Evolutionary conservation across 192 early-diverging fungal species (phyloP).

Genomic region (Pilaira anomala): DNA sequence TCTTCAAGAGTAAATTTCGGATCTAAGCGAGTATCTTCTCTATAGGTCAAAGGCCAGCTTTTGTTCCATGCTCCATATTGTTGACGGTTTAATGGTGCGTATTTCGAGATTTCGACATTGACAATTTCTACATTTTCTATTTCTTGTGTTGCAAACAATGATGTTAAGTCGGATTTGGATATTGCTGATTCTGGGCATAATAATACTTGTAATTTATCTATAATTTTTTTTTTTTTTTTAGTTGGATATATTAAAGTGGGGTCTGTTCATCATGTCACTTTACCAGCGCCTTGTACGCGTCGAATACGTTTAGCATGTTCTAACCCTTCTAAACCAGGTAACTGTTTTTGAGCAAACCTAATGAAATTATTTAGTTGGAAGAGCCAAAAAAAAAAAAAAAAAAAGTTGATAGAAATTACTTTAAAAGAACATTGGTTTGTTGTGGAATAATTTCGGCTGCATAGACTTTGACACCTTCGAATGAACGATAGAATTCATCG

Average conservation of each 20-base stretch:
- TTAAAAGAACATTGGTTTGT: constrained; percentile 29
- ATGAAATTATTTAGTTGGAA: neutral
- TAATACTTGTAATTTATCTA: constrained; percentile 32
- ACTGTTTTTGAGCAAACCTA: constrained; percentile 47
- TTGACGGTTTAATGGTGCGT: constrained; percentile 59
- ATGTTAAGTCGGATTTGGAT: constrained; percentile 19
- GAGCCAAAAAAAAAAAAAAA: neutral
- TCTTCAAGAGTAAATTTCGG: constrained; percentile 44
- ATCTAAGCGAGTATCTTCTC: constrained; percentile 50
- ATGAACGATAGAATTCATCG: constrained; percentile 38
- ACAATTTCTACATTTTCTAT: constrained; percentile 30
- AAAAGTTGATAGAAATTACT: constrained; percentile 7
- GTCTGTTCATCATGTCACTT: neutral
- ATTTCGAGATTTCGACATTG: constrained; percentile 50
- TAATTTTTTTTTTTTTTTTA: constrained; percentile 5
- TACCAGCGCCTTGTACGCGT: constrained; percentile 22
- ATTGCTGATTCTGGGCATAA: constrained; percentile 36
- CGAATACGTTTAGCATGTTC: constrained; percentile 49
- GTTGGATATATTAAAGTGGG: neutral
- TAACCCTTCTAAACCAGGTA: constrained; percentile 36
- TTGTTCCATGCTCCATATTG: constrained; percentile 79
- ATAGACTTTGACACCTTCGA: constrained; percentile 38
- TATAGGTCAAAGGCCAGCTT: constrained; percentile 81
- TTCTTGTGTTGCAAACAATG: constrained; percentile 25
- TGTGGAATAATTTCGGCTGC: constrained; percentile 25